These are phyloP conservation scores for Candida nanaspora DNA, from an alignment of 805 yeast species.

Conservation along the genomic window DNA sequence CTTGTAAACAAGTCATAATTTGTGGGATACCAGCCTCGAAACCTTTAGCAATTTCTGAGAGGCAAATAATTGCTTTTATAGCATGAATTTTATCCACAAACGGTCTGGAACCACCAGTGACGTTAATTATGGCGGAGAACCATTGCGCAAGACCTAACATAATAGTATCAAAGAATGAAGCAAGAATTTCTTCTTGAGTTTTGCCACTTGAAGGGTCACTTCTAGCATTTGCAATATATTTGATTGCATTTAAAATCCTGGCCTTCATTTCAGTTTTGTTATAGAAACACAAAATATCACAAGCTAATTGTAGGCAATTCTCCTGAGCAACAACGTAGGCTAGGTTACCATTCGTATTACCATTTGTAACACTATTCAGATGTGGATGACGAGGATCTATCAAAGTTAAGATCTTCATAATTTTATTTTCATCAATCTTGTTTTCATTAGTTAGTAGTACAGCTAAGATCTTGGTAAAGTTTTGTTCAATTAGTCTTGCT, in stretches of 20 bases:
- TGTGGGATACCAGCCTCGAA: slow-evolving; percentile 63
- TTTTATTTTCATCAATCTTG: slow-evolving; percentile 39
- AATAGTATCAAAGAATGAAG: slow-evolving; percentile 18
- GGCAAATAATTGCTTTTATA: slow-evolving; percentile 63
- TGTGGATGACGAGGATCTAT: no score
- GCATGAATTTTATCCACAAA: slow-evolving; percentile 65
- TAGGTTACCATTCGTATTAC: slow-evolving; percentile 36
- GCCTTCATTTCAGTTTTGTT: slow-evolving; percentile 19
- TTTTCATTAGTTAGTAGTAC: slow-evolving; percentile 45
- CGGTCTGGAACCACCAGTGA: slow-evolving; percentile 63
- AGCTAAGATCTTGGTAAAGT: slow-evolving; percentile 50
- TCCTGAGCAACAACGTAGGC: slow-evolving; percentile 22
- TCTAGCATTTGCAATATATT: slow-evolving; percentile 15
- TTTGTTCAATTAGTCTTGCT: slow-evolving; percentile 38
- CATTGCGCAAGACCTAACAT: slow-evolving; percentile 71
- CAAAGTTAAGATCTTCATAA: slow-evolving; percentile 44
- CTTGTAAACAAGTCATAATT: slow-evolving; percentile 77
- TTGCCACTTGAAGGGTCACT: slow-evolving; percentile 7
- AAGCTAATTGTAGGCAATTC: slow-evolving; percentile 21
- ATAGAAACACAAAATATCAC: slow-evolving; percentile 39
- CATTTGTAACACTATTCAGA: no score
- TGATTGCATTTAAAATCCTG: slow-evolving; percentile 36
- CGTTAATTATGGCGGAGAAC: slow-evolving; percentile 75
- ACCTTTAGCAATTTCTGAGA: slow-evolving; percentile 44
- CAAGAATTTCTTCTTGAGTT: slow-evolving; percentile 16